These are phyloP conservation scores for Nicotiana rustica DNA, from an alignment of 305 asterid species.

Conservation along the genomic window DNA sequence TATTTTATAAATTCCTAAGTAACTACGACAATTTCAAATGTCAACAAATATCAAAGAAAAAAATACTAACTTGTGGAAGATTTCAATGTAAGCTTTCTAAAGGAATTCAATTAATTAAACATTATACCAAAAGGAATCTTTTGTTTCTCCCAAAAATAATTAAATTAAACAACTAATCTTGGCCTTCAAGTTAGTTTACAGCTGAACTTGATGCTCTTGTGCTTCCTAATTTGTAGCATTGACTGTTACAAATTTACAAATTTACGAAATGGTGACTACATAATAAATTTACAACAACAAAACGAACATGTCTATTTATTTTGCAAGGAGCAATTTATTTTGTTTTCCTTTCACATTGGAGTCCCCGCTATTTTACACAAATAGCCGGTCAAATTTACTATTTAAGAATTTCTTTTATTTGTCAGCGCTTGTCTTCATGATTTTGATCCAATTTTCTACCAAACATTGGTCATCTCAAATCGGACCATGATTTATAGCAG, in stretches of 20 bases:
- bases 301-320: too few species aligned
- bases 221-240: conserved; percentile 1
- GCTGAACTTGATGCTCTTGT: not conserved
- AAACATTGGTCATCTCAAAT: too few species aligned
- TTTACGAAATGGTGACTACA: not conserved
- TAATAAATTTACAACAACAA: not conserved
- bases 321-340: not conserved
- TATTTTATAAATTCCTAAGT: too few species aligned
- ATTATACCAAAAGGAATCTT: conserved; percentile 33
- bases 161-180: conserved; percentile 36
- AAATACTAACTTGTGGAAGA: not conserved
- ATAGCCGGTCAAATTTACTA: too few species aligned
- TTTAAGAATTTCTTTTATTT: too few species aligned
- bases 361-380: too few species aligned
- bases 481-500: too few species aligned
- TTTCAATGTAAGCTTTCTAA: not conserved
- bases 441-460: too few species aligned
- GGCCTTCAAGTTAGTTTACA: conserved; percentile 41
- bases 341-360: too few species aligned
- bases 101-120: conserved; percentile 27
- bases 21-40: not conserved
- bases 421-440: too few species aligned
- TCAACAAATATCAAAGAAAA: not conserved
- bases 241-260: not conserved
- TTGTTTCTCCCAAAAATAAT: conserved; percentile 14